A percentile compares a stretch with the other conserved stretches of the same genome.
These are phyloP conservation scores for Eutrema japonicum DNA, from an alignment of 345 rosid species.

Conservation along the genomic window DNA sequence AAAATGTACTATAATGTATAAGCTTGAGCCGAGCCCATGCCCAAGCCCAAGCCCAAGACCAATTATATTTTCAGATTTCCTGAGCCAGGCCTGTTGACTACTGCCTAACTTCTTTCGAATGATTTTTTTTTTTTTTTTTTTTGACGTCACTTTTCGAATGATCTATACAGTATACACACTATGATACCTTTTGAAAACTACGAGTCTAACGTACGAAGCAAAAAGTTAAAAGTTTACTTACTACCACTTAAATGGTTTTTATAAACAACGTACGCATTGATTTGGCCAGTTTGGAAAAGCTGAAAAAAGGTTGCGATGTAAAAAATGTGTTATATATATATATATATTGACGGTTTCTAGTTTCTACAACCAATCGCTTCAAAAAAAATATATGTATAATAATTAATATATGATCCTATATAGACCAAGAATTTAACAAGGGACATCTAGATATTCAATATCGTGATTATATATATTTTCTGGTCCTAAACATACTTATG, in stretches of 20 bases:
- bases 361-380: neutral
- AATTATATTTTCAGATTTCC: no score
- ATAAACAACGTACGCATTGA: neutral
- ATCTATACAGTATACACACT: no score
- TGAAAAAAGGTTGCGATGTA: neutral
- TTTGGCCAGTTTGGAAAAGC: neutral
- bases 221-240: neutral
- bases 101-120: neutral
- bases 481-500: neutral
- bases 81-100: neutral
- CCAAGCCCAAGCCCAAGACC: neutral
- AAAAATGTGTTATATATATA: neutral
- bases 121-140: no score
- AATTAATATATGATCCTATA: neutral
- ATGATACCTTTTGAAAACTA: no score
- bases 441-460: neutral
- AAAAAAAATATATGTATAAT: neutral
- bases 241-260: neutral
- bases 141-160: no score
- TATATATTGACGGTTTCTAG: neutral
- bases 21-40: conserved; percentile 1
- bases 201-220: no score
- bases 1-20: neutral
- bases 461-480: neutral
- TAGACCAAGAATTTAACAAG: neutral